These are phyloP conservation scores for Decorospora gaudefroyi DNA, from an alignment of 2,329 filamentous ascomycete genomes.

Conservation along the genomic window DNA sequence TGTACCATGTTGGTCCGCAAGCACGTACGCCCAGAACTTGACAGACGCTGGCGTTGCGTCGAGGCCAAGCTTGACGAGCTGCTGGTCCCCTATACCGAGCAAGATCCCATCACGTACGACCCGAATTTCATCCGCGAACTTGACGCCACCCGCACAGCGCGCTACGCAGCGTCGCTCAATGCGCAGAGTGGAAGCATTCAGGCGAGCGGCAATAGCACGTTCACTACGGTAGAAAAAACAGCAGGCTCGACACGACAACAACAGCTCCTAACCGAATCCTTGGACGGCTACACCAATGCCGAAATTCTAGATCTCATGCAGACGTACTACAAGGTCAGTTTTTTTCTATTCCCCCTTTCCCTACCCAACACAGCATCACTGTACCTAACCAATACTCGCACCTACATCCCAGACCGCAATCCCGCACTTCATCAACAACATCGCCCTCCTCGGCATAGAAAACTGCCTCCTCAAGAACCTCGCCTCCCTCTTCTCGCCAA, in stretches of 20 bases:
- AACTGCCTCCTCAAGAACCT: slow-evolving; percentile 32
- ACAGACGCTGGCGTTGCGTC: slow-evolving; percentile 14
- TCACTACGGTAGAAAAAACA: too few species aligned
- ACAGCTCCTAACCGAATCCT: slow-evolving; percentile 26
- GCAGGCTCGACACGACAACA: too few species aligned
- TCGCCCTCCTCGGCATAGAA: slow-evolving; percentile 34
- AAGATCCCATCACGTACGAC: slow-evolving; percentile 32
- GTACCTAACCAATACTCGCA: slow-evolving; percentile 4
- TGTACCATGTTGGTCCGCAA: slow-evolving; percentile 20
- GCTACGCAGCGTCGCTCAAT: too few species aligned
- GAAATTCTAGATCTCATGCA: slow-evolving; percentile 36
- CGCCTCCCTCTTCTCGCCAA: slow-evolving; percentile 26
- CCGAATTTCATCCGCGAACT: slow-evolving; percentile 26
- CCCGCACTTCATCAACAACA: slow-evolving; percentile 34
- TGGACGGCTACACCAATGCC: slow-evolving; percentile 30
- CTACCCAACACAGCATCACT: not conserved
- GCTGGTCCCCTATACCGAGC: slow-evolving; percentile 23
- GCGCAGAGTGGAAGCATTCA: too few species aligned
- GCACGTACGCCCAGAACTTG: slow-evolving; percentile 26
- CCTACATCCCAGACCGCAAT: slow-evolving; percentile 25
- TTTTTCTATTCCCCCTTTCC: too few species aligned
- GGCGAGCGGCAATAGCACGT: too few species aligned
- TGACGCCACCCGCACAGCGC: slow-evolving; percentile 18
- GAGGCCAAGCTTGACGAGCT: slow-evolving; percentile 32
- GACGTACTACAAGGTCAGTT: slow-evolving; percentile 35